These are phyloP conservation scores for Alternaria gaisen DNA, from an alignment of 2,329 filamentous ascomycete species.

Conservation along the genomic window DNA sequence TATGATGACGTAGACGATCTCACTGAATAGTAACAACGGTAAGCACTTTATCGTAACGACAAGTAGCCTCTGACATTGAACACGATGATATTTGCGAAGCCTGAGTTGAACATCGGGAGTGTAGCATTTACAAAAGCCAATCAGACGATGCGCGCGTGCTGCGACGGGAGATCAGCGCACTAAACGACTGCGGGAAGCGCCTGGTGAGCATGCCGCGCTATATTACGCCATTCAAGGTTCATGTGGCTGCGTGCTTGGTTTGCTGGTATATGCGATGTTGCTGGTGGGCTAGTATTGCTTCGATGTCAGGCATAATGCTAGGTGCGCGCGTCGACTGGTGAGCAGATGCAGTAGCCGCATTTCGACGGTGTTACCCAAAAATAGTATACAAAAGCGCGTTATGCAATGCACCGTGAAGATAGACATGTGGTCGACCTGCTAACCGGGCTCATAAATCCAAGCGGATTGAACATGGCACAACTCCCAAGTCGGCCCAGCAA, in stretches of 20 bases:
- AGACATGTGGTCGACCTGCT: neutral
- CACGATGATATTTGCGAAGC: no score
- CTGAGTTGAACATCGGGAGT: neutral
- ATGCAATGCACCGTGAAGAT: neutral
- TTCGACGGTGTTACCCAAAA: neutral
- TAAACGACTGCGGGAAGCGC: neutral
- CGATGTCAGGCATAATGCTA: neutral
- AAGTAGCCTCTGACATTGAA: neutral
- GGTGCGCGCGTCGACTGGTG: neutral
- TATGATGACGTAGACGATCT: conserved; percentile 38
- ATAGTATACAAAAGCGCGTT: no score
- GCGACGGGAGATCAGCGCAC: conserved; percentile 3
- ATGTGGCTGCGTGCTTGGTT: neutral
- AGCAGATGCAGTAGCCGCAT: neutral
- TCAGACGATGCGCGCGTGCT: neutral
- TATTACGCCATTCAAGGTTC: neutral
- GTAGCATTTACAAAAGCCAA: neutral
- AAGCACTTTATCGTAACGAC: neutral
- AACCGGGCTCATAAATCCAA: neutral
- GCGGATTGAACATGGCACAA: no score
- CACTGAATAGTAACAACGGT: neutral
- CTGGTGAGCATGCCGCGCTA: neutral
- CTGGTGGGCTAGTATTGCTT: neutral
- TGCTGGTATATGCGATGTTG: neutral
- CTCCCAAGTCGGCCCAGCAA: neutral